Evolutionary conservation across 164 flowering plant species (phyloP).

Genomic region (Nymphaea colorata): DNA sequence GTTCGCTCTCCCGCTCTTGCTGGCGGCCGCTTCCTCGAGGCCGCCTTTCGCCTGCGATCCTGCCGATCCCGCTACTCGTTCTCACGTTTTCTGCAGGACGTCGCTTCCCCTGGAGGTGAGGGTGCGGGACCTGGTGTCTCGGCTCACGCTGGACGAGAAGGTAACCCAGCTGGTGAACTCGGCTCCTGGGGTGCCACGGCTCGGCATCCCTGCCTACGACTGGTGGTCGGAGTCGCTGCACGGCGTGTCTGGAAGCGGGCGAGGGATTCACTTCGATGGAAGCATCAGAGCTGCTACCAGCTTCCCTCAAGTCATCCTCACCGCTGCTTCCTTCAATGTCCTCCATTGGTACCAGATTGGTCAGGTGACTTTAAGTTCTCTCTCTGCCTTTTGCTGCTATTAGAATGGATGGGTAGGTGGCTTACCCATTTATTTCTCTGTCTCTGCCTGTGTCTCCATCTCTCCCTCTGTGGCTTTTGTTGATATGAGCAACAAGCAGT

Average conservation of each 20-base stretch:
- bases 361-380: slow-evolving; percentile 22
- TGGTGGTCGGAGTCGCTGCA: slow-evolving; percentile 94
- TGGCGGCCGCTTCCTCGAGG: slow-evolving; percentile 4
- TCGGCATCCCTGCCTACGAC: slow-evolving; percentile 65
- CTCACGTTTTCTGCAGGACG: slow-evolving; percentile 44
- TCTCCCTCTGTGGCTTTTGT: too few relatives aligned
- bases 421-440: too few relatives aligned
- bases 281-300: slow-evolving; percentile 51
- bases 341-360: slow-evolving; percentile 74
- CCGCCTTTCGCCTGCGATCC: slow-evolving; percentile 63
- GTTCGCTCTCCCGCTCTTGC: slow-evolving; percentile 5
- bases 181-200: slow-evolving; percentile 58
- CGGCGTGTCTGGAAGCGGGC: slow-evolving; percentile 40
- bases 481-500: too few relatives aligned
- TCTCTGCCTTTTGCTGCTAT: neutral
- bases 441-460: too few relatives aligned
- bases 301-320: slow-evolving; percentile 85
- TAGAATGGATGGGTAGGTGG: neutral
- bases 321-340: slow-evolving; percentile 66
- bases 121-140: slow-evolving; percentile 53
- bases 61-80: slow-evolving; percentile 29
- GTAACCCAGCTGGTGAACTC: slow-evolving; percentile 61
- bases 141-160: slow-evolving; percentile 79
- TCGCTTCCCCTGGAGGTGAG: slow-evolving; percentile 37
- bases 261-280: slow-evolving; percentile 40